Evolutionary conservation across 1,284 basidiomycete genomes (phyloP).

Genomic region (Hortiboletus rubellus): DNA sequence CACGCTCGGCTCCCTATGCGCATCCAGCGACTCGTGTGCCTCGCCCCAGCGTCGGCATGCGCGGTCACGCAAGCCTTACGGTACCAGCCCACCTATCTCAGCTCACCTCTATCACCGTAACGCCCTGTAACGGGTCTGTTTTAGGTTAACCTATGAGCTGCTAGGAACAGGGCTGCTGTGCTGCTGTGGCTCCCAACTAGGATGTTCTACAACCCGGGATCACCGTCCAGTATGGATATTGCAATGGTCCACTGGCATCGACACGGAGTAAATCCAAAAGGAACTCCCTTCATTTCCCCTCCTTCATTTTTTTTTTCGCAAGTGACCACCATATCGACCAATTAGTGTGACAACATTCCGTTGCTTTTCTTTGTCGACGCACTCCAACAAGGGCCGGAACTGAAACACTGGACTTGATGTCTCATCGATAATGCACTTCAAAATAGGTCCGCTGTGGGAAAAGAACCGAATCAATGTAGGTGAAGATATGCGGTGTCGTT

Average conservation of each 20-base stretch:
- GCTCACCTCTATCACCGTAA: slow-evolving; percentile 1
- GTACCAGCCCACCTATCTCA: not conserved
- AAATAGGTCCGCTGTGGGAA: slow-evolving; percentile 11
- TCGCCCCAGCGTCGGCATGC: slow-evolving; percentile 6
- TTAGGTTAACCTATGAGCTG: not conserved
- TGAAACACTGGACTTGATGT: slow-evolving; percentile 6
- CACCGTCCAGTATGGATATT: not conserved
- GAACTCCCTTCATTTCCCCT: not conserved
- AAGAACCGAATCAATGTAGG: slow-evolving; percentile 19
- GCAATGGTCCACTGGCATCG: not conserved
- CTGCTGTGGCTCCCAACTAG: not conserved
- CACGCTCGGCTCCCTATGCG: slow-evolving; percentile 2
- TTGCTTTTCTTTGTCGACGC: not conserved
- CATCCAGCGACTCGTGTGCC: not conserved
- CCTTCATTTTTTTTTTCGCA: not conserved
- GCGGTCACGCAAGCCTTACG: not conserved
- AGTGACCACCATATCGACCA: not conserved
- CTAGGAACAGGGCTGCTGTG: not conserved
- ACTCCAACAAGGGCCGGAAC: not conserved
- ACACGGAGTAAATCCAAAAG: not conserved
- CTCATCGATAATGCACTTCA: not conserved
- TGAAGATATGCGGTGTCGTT: slow-evolving; percentile 4
- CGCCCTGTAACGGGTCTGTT: not conserved
- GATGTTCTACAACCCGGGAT: not conserved
- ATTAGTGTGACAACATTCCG: not conserved